Evolutionary conservation across 257 asterid species (phyloP).

Genomic region (Scutellaria galericulata): DNA sequence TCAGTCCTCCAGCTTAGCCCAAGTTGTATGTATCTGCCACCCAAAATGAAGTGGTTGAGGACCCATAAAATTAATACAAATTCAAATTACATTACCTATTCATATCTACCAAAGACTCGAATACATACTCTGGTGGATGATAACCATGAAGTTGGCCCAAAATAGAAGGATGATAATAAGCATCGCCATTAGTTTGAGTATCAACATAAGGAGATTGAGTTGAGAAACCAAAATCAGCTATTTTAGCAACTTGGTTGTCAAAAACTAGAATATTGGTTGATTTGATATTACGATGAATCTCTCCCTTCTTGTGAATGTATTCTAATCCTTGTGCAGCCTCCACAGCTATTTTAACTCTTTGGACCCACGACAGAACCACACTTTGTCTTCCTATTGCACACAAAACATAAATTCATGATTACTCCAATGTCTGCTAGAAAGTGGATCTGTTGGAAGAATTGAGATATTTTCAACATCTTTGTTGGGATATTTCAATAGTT

Average conservation of each 20-base stretch:
- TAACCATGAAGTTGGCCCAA: not conserved
- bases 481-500: no score
- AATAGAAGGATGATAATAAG: not conserved
- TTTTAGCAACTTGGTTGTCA: conserved; percentile 51
- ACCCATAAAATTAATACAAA: not conserved
- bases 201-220: not conserved
- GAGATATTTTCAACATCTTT: no score
- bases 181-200: no score
- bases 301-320: conserved; percentile 54
- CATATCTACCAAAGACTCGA: not conserved
- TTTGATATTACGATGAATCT: conserved; percentile 33
- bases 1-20: no score
- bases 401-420: not conserved
- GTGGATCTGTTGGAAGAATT: no score
- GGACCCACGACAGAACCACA: conserved; percentile 44
- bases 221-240: conserved; percentile 50
- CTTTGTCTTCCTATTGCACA: conserved; percentile 48
- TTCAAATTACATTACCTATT: no score
- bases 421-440: no score
- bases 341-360: conserved; percentile 40
- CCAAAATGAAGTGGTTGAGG: not conserved
- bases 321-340: conserved; percentile 39
- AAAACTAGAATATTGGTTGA: conserved; percentile 37
- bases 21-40: not conserved
- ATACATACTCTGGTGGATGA: conserved; percentile 59